Conservation (phyloP, 2,329 filamentous ascomycete genomes). For the Coleophoma eucalyptorum region DNA sequence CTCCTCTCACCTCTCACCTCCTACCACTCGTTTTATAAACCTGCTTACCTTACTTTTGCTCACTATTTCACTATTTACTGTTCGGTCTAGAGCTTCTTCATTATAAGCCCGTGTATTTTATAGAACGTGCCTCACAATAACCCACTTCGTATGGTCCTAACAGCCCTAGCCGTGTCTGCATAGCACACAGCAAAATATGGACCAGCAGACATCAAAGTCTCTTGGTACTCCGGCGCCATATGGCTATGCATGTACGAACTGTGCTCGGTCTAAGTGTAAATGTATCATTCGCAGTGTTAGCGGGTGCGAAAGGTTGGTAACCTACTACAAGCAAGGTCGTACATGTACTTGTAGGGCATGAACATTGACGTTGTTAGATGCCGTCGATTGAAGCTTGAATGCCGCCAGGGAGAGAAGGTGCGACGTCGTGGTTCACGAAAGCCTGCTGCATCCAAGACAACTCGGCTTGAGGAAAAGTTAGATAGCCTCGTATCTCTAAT, state of each 20-base stretch:
- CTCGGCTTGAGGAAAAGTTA: slow-evolving; percentile 3
- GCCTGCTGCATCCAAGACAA: not conserved
- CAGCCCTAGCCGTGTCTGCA: too few species aligned
- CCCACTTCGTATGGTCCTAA: too few species aligned
- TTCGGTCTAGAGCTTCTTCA: too few species aligned
- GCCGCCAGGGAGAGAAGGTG: slow-evolving; percentile 2
- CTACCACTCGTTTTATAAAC: too few species aligned
- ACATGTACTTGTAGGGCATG: not conserved
- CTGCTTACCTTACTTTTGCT: too few species aligned
- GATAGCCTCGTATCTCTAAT: not conserved
- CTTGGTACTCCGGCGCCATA: not conserved
- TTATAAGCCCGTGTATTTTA: too few species aligned
- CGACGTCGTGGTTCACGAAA: not conserved
- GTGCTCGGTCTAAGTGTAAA: not conserved
- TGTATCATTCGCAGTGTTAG: not conserved
- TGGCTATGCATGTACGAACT: not conserved
- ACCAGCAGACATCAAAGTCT: too few species aligned
- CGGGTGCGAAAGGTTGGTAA: not conserved
- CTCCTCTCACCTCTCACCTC: too few species aligned
- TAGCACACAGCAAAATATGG: too few species aligned
- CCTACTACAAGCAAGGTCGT: not conserved
- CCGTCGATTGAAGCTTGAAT: slow-evolving; percentile 4
- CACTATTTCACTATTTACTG: too few species aligned
- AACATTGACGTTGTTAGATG: slow-evolving; percentile 1
- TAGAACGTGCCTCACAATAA: too few species aligned